A percentile compares a stretch with the other conserved stretches of the same genome.
phyloP scores from a whole-genome alignment of 768 basidiomycete species.

The Tulasnella calospora region DNA sequence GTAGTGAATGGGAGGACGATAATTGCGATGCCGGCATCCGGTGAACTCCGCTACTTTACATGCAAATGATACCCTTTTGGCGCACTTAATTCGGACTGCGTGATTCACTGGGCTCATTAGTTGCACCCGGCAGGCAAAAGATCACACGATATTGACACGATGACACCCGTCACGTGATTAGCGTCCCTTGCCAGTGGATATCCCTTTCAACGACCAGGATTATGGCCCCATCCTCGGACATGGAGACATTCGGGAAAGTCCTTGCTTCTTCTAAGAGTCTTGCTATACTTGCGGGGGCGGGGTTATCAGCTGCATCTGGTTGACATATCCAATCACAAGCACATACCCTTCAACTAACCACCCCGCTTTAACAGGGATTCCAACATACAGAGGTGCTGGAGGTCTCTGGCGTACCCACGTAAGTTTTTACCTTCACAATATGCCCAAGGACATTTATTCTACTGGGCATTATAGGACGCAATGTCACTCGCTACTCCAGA shows the following conservation, averaged over 20 bases:
- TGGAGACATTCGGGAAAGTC: slow-evolving; percentile 1
- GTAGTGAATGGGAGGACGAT: too few relatives aligned
- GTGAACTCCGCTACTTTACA: too few relatives aligned
- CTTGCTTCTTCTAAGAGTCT: slow-evolving; percentile 36
- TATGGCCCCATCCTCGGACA: slow-evolving; percentile 13
- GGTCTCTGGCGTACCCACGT: slow-evolving; percentile 12
- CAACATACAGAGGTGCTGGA: slow-evolving; percentile 47
- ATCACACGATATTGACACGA: background rate
- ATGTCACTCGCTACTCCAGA: slow-evolving; percentile 51
- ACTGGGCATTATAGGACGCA: slow-evolving; percentile 47
- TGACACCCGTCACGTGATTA: background rate
- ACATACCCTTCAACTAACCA: slow-evolving; percentile 15
- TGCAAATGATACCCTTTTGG: too few relatives aligned
- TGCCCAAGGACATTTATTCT: slow-evolving; percentile 33
- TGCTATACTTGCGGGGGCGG: slow-evolving; percentile 51
- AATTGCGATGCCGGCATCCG: too few relatives aligned
- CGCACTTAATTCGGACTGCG: too few relatives aligned
- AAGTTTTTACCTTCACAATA: background rate
- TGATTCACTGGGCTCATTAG: too few relatives aligned
- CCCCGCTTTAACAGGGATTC: slow-evolving; percentile 34
- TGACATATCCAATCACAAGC: background rate
- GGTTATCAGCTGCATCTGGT: slow-evolving; percentile 63
- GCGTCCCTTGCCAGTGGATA: too few relatives aligned
- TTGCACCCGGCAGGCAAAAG: too few relatives aligned
- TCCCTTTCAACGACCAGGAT: background rate